Percentiles rank a stretch among this genome's conserved stretches.
phyloP scores from a whole-genome alignment of 768 basidiomycete species.

The Russula abietina region DNA sequence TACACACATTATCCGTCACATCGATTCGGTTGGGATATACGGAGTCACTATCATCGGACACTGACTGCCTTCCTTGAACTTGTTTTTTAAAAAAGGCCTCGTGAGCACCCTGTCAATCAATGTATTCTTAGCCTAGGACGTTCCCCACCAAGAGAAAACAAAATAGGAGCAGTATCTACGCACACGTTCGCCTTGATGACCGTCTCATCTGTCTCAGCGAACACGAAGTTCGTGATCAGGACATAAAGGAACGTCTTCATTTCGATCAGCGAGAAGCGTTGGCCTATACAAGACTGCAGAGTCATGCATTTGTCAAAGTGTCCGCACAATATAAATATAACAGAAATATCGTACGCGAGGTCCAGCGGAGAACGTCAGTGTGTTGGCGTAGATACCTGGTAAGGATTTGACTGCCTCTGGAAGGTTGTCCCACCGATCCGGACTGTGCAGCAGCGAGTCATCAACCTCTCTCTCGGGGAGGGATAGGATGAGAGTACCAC shows the following conservation, averaged over 20 bases:
- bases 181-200: constrained; percentile 74
- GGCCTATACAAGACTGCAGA: constrained; percentile 70
- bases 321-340: not conserved
- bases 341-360: constrained; percentile 53
- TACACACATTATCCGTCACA: not conserved
- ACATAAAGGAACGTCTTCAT: constrained; percentile 72
- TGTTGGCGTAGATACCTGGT: constrained; percentile 68
- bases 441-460: constrained; percentile 38
- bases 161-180: constrained; percentile 19
- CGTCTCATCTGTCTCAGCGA: constrained; percentile 68
- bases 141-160: not conserved
- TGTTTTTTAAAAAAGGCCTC: constrained; percentile 18
- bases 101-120: constrained; percentile 19
- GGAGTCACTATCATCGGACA: constrained; percentile 24
- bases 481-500: not conserved
- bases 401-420: constrained; percentile 60
- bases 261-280: constrained; percentile 79
- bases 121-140: not conserved
- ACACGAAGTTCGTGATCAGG: constrained; percentile 62
- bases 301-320: not conserved
- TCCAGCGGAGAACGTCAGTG: constrained; percentile 73
- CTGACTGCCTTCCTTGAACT: constrained; percentile 23
- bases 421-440: constrained; percentile 74
- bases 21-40: constrained; percentile 1
- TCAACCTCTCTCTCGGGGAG: not conserved